Conservation (phyloP, 2,329 filamentous ascomycete species). For the Colletotrichum melonis region DNA sequence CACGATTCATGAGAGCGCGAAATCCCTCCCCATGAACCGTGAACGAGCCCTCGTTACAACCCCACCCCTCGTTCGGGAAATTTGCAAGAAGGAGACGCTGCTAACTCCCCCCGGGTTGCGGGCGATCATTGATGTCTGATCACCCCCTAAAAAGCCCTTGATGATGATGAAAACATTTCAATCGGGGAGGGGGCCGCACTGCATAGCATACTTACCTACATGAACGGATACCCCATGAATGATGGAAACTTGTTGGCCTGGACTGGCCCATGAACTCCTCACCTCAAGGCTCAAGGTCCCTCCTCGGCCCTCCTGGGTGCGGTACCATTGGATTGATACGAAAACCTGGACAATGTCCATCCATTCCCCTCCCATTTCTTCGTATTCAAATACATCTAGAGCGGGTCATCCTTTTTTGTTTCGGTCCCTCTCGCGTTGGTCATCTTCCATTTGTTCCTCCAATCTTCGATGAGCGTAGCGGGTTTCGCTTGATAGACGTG, state of each 20-base stretch:
- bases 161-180: conserved; percentile 18
- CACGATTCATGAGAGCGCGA: conserved; percentile 15
- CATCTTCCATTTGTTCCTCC: neutral
- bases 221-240: neutral
- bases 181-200: neutral
- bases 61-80: conserved; percentile 26
- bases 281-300: neutral
- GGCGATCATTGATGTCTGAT: conserved; percentile 29
- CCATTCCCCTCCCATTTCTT: neutral
- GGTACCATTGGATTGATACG: neutral
- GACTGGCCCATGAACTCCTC: neutral
- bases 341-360: neutral
- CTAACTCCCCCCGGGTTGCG: conserved; percentile 19
- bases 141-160: neutral
- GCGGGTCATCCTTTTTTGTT: neutral
- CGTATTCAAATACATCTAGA: neutral
- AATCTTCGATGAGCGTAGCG: neutral
- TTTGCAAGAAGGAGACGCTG: conserved; percentile 8
- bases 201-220: conserved; percentile 10
- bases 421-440: neutral
- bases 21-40: neutral
- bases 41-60: conserved; percentile 13
- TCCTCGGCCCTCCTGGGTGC: neutral
- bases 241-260: neutral
- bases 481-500: neutral